Conservation (phyloP, 1,284 basidiomycete species). For the Tylopilus sp. region DNA sequence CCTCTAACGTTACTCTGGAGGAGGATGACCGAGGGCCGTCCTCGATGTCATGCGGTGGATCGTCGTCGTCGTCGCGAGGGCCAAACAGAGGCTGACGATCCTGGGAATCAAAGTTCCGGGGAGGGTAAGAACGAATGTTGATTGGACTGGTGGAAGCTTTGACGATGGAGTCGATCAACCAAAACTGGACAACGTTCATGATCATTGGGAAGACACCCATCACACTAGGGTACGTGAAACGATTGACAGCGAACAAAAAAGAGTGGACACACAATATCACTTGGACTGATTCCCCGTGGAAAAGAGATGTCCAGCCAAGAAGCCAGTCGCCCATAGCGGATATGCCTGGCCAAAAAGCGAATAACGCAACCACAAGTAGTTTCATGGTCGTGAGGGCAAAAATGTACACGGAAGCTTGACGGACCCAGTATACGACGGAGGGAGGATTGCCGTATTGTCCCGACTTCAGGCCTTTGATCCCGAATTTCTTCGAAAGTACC, state of each 20-base stretch:
- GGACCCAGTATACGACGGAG: slow-evolving; percentile 67
- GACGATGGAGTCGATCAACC: slow-evolving; percentile 85
- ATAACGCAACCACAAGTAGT: slow-evolving; percentile 72
- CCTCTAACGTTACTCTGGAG: slow-evolving; percentile 35
- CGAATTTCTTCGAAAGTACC: slow-evolving; percentile 61
- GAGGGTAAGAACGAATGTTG: slow-evolving; percentile 38
- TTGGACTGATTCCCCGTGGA: slow-evolving; percentile 59
- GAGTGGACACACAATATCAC: slow-evolving; percentile 71
- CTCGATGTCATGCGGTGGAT: slow-evolving; percentile 44
- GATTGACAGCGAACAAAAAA: slow-evolving; percentile 2
- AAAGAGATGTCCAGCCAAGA: slow-evolving; percentile 73
- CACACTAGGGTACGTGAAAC: slow-evolving; percentile 44
- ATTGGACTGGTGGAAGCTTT: slow-evolving; percentile 54
- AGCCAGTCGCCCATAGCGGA: slow-evolving; percentile 78
- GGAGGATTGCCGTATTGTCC: slow-evolving; percentile 88
- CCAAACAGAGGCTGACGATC: slow-evolving; percentile 60
- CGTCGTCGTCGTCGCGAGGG: slow-evolving; percentile 49
- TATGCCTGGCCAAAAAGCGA: slow-evolving; percentile 69
- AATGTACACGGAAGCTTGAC: slow-evolving; percentile 86
- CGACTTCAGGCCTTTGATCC: slow-evolving; percentile 76
- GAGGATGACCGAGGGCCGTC: slow-evolving; percentile 33
- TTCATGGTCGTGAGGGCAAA: slow-evolving; percentile 88
- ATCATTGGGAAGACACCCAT: slow-evolving; percentile 93
- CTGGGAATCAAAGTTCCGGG: slow-evolving; percentile 36
- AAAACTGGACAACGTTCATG: slow-evolving; percentile 91